Conservation (phyloP, 106 monocot species). For the Vanilla planifolia region DNA sequence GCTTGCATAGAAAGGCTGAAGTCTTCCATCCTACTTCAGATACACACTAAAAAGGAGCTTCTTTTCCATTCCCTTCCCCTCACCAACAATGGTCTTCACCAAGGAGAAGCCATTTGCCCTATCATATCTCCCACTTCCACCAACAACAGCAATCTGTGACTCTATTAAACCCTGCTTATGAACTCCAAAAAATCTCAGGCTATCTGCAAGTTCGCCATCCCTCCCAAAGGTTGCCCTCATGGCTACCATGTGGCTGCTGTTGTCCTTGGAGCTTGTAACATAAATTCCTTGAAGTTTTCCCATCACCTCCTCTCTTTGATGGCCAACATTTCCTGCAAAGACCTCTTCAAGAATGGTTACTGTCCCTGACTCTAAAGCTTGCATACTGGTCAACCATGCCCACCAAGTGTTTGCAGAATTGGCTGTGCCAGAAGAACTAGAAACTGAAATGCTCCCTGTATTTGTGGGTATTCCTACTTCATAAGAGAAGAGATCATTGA, state of each 20-base stretch:
- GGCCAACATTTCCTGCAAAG: constrained; percentile 2
- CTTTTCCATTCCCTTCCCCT: constrained; percentile 7
- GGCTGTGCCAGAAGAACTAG: background rate
- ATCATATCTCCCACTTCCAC: constrained; percentile 41
- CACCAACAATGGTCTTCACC: constrained; percentile 10
- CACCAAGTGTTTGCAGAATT: constrained; percentile 11
- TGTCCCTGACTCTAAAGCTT: constrained; percentile 20
- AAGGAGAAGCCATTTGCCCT: constrained; percentile 35
- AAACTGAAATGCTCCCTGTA: too few species aligned
- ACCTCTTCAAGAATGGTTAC: constrained; percentile 29
- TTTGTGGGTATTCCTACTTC: too few species aligned
- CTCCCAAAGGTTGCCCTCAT: constrained; percentile 25
- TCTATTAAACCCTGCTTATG: constrained; percentile 14
- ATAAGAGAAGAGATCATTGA: too few species aligned
- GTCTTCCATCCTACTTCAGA: constrained; percentile 18
- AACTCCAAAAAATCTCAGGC: constrained; percentile 53
- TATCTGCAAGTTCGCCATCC: constrained; percentile 1
- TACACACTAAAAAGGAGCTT: constrained; percentile 38
- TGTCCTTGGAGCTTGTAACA: constrained; percentile 21
- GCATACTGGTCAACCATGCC: constrained; percentile 7
- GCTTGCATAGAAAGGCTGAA: too few species aligned
- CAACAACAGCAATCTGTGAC: constrained; percentile 50
- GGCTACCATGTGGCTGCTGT: constrained; percentile 29
- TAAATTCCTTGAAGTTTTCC: constrained; percentile 38
- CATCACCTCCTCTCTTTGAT: background rate